phyloP scores from a whole-genome alignment of 2,329 filamentous ascomycete genomes.

The Aureobasidium musti region DNA sequence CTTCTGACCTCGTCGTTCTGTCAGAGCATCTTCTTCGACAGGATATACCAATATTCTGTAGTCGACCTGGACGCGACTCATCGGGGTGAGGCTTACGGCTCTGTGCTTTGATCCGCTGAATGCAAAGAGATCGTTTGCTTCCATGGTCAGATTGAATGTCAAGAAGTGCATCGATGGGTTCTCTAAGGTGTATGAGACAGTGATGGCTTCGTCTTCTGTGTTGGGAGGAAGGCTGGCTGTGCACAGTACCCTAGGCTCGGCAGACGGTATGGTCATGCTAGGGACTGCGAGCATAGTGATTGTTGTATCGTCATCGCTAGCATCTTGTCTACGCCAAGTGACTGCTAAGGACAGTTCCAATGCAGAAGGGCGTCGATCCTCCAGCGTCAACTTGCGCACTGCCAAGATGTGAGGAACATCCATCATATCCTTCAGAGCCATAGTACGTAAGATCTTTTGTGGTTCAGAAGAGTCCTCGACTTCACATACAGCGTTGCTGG shows the following conservation, averaged over 20 bases:
- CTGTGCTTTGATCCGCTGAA: slow-evolving; percentile 86
- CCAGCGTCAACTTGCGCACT: slow-evolving; percentile 73
- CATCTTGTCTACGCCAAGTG: slow-evolving; percentile 67
- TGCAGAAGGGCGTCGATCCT: slow-evolving; percentile 74
- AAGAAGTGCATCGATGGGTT: slow-evolving; percentile 94
- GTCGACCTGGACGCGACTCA: slow-evolving; percentile 71
- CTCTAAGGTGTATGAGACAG: slow-evolving; percentile 69
- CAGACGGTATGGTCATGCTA: slow-evolving; percentile 74
- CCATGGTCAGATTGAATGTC: slow-evolving; percentile 89
- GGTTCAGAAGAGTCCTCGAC: not conserved
- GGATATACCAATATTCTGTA: slow-evolving; percentile 69
- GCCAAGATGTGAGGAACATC: slow-evolving; percentile 73
- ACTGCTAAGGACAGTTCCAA: slow-evolving; percentile 76
- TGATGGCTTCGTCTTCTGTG: slow-evolving; percentile 18
- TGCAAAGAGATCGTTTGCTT: slow-evolving; percentile 87
- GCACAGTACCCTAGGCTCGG: slow-evolving; percentile 80
- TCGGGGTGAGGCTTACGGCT: slow-evolving; percentile 76
- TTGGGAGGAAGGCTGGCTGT: slow-evolving; percentile 42
- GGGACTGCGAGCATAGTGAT: slow-evolving; percentile 74
- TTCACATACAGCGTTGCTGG: slow-evolving; percentile 63
- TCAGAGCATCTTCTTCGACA: slow-evolving; percentile 36
- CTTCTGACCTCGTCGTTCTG: slow-evolving; percentile 25
- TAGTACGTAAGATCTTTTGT: not conserved
- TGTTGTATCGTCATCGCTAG: slow-evolving; percentile 42
- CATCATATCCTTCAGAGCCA: slow-evolving; percentile 42